These are phyloP conservation scores for Rhizoclosmatium sp. DNA, from an alignment of 192 early-diverging fungal genomes.

Conservation along the genomic window DNA sequence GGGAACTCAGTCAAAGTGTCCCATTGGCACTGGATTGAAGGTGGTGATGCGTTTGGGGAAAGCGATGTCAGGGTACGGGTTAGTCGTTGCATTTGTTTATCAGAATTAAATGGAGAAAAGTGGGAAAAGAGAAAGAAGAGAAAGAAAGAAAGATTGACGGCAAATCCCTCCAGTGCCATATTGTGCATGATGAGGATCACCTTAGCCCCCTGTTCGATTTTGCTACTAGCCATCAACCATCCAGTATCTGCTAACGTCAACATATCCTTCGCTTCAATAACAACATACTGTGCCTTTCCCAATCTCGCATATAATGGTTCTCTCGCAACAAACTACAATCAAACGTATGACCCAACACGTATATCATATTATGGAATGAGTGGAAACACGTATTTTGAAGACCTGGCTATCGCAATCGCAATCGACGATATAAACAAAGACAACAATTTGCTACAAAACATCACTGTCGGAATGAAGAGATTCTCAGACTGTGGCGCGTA, in stretches of 20 bases:
- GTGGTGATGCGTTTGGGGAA: no score
- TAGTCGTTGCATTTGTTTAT: no score
- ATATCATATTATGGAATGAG: neutral
- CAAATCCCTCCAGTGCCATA: no score
- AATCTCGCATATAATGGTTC: neutral
- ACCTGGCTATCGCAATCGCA: neutral
- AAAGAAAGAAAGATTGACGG: no score
- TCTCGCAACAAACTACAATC: conserved; percentile 9
- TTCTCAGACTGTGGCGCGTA: conserved; percentile 2
- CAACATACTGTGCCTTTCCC: neutral
- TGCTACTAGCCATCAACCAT: neutral
- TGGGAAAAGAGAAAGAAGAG: no score
- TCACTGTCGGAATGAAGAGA: neutral
- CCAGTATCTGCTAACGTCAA: neutral
- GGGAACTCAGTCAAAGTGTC: no score
- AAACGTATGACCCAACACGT: neutral
- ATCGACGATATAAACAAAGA: conserved; percentile 2
- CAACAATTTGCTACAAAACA: neutral
- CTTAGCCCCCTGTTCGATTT: neutral
- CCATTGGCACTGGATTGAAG: no score
- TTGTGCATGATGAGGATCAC: no score
- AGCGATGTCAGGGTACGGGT: no score
- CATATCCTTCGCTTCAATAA: neutral
- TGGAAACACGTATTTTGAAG: neutral
- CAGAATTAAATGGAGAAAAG: no score